phyloP scores from a whole-genome alignment of 768 basidiomycete species.

The Boletus bicolor region DNA sequence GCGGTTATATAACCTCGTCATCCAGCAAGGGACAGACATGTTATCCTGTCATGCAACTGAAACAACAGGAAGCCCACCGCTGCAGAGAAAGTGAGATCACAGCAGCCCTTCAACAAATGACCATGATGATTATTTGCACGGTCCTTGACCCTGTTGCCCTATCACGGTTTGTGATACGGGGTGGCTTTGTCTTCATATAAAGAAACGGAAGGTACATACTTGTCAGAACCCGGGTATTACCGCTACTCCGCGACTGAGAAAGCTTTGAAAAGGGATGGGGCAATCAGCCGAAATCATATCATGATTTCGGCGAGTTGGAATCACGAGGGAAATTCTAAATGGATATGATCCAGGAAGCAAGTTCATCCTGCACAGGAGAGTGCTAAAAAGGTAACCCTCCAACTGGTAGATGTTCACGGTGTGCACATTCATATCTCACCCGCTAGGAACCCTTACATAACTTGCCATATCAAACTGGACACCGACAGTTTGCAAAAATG shows the following conservation, averaged over 20 bases:
- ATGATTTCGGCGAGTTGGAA: slow-evolving; percentile 7
- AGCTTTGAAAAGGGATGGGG: slow-evolving; percentile 1
- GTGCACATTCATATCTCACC: slow-evolving; percentile 3
- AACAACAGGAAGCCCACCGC: slow-evolving; percentile 11
- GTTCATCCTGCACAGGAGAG: not conserved
- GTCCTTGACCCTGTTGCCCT: slow-evolving; percentile 28
- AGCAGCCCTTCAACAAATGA: slow-evolving; percentile 20
- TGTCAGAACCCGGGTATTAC: slow-evolving; percentile 7
- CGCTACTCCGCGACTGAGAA: slow-evolving; percentile 7
- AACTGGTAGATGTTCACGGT: not conserved
- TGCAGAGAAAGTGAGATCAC: slow-evolving; percentile 13
- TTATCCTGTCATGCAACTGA: slow-evolving; percentile 8
- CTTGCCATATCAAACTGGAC: not conserved
- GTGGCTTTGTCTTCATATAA: slow-evolving; percentile 9
- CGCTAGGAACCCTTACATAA: not conserved
- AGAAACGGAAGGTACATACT: not conserved
- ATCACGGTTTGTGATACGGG: slow-evolving; percentile 19
- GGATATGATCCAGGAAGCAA: not conserved
- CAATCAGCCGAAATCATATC: slow-evolving; percentile 10
- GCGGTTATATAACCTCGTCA: slow-evolving; percentile 29
- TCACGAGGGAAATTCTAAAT: slow-evolving; percentile 13
- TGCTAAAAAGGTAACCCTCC: slow-evolving; percentile 7
- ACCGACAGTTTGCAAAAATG: not conserved
- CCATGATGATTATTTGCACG: slow-evolving; percentile 16
- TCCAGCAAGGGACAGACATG: slow-evolving; percentile 29